A percentile compares a stretch with the other conserved stretches of the same genome.
These are phyloP conservation scores for Candida loeiensis DNA, from an alignment of 805 yeast species.

Conservation along the genomic window DNA sequence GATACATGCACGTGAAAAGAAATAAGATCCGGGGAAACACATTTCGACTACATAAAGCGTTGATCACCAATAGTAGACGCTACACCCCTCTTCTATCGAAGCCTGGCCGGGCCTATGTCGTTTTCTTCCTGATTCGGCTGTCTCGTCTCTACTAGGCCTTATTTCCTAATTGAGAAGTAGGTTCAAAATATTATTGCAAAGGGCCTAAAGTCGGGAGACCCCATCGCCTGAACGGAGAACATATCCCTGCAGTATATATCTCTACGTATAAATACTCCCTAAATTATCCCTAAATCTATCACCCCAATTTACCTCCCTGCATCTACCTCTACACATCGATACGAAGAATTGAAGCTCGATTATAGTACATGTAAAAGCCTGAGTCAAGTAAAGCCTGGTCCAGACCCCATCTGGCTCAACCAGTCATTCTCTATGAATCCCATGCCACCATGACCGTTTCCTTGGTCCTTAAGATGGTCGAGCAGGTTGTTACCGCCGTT, in stretches of 20 bases:
- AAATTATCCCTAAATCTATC: too few relatives aligned
- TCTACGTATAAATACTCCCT: too few relatives aligned
- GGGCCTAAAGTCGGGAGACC: neutral
- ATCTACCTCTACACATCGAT: neutral
- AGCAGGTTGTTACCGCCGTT: conserved; percentile 4
- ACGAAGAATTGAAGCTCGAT: neutral
- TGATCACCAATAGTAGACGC: too few relatives aligned
- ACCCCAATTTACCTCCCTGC: too few relatives aligned
- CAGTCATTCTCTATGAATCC: conserved; percentile 21
- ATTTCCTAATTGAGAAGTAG: neutral
- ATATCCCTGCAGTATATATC: neutral
- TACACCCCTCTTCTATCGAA: too few relatives aligned
- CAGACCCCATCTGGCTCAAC: conserved; percentile 32
- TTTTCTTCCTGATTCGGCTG: neutral
- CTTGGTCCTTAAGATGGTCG: conserved; percentile 7
- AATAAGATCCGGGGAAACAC: too few relatives aligned
- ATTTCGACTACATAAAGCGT: too few relatives aligned
- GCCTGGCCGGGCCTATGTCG: neutral
- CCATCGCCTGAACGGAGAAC: neutral
- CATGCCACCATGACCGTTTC: conserved; percentile 8
- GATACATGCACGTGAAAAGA: neutral
- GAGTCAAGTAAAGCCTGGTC: conserved; percentile 28
- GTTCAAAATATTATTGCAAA: neutral
- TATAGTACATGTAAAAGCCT: neutral
- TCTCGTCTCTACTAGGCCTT: neutral